These are phyloP conservation scores for Penicillium herquei DNA, from an alignment of 495 filamentous ascomycete genomes.

Conservation along the genomic window DNA sequence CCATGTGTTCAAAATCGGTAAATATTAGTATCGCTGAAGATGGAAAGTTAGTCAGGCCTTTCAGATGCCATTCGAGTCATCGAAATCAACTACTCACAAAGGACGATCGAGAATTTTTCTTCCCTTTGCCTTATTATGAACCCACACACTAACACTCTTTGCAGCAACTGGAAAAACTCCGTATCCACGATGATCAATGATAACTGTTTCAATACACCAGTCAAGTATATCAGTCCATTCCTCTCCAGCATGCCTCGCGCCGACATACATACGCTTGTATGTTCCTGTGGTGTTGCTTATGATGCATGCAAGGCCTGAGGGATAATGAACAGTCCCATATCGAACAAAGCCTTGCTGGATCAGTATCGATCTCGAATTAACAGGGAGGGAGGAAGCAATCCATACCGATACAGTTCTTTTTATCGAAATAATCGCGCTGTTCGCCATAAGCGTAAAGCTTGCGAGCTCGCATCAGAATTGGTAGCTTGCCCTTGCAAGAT, in stretches of 20 bases:
- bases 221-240: constrained; percentile 63
- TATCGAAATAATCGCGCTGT: constrained; percentile 68
- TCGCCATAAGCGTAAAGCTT: constrained; percentile 69
- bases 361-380: neutral
- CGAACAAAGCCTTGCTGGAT: constrained; percentile 51
- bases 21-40: constrained; percentile 2
- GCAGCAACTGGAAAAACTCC: constrained; percentile 53
- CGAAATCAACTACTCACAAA: constrained; percentile 17
- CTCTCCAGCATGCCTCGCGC: constrained; percentile 55
- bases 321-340: constrained; percentile 53
- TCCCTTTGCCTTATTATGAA: constrained; percentile 39
- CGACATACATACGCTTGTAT: constrained; percentile 64
- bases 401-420: constrained; percentile 60
- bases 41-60: neutral
- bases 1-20: neutral
- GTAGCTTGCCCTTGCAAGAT: constrained; percentile 57
- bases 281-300: constrained; percentile 50
- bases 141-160: constrained; percentile 60
- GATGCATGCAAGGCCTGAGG: constrained; percentile 56
- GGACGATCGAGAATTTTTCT: constrained; percentile 10
- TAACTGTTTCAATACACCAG: constrained; percentile 46
- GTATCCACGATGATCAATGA: constrained; percentile 55
- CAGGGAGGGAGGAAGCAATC: neutral
- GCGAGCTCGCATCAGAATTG: constrained; percentile 59
- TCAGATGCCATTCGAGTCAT: neutral